Evolutionary conservation across 805 yeast genomes (phyloP).

Genomic region (Candida loeiensis): DNA sequence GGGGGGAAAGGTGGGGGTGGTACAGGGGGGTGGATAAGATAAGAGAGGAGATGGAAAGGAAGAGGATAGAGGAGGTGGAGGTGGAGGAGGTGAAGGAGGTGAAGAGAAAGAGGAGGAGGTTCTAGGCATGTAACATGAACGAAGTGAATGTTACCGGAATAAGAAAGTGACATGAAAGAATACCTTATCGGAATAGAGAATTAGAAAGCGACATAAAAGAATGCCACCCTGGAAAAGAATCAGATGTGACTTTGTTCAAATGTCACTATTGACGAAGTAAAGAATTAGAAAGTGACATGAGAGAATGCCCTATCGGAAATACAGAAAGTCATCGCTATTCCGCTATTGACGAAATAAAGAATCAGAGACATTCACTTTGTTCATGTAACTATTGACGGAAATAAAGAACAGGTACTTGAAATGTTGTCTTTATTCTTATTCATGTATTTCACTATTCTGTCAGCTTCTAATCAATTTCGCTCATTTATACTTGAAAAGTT

Average conservation of each 20-base stretch:
- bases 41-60: background rate
- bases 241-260: background rate
- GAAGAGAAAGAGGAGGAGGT: background rate
- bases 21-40: background rate
- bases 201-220: background rate
- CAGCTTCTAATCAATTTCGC: too few species aligned
- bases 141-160: too few species aligned
- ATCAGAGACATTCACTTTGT: too few species aligned
- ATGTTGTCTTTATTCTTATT: too few species aligned
- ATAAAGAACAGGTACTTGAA: too few species aligned
- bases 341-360: background rate
- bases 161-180: background rate
- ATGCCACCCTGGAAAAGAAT: too few species aligned
- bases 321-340: too few species aligned
- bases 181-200: background rate
- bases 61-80: background rate
- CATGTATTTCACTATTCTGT: too few species aligned
- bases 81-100: background rate
- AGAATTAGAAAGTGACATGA: background rate
- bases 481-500: too few species aligned
- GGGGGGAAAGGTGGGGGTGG: background rate
- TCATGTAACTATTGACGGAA: too few species aligned
- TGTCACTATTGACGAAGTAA: background rate
- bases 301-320: too few species aligned
- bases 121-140: background rate